A percentile compares a stretch with the other conserved stretches of the same genome.
These are phyloP conservation scores for Penicillium salamii DNA, from an alignment of 495 filamentous ascomycete species.

Conservation along the genomic window DNA sequence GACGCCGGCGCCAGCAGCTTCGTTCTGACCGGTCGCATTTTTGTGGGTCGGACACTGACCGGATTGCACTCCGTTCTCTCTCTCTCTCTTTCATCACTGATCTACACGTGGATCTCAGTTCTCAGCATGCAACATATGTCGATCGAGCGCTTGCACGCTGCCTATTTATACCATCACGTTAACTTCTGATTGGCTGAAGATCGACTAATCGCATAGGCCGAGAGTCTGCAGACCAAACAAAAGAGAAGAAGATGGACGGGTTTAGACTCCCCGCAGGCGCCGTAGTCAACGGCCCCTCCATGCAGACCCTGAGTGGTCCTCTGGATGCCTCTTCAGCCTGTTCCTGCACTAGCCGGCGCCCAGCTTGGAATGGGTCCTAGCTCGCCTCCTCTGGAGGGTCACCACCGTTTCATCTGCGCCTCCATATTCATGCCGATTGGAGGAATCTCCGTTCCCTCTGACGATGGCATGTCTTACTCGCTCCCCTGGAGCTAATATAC, in stretches of 20 bases:
- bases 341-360: slow-evolving; percentile 3
- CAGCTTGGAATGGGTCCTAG: background rate
- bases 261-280: slow-evolving; percentile 1
- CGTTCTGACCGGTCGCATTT: background rate
- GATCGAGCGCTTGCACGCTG: no score
- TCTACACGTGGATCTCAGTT: no score
- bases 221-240: no score
- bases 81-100: no score
- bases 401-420: slow-evolving; percentile 5
- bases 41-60: no score
- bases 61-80: no score
- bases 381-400: background rate
- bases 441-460: background rate
- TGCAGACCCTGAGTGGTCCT: slow-evolving; percentile 4
- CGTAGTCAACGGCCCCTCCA: background rate
- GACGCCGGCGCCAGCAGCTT: slow-evolving; percentile 1
- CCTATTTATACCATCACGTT: no score
- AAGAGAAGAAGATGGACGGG: no score
- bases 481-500: background rate
- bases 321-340: background rate
- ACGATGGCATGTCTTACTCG: slow-evolving; percentile 7
- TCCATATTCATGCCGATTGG: slow-evolving; percentile 6
- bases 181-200: background rate
- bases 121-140: no score
- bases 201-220: no score